Evolutionary conservation across 2,329 filamentous ascomycete genomes (phyloP), one percentile per base, ranked within the genome.

Genomic region (Penicillium sp.): DNA sequence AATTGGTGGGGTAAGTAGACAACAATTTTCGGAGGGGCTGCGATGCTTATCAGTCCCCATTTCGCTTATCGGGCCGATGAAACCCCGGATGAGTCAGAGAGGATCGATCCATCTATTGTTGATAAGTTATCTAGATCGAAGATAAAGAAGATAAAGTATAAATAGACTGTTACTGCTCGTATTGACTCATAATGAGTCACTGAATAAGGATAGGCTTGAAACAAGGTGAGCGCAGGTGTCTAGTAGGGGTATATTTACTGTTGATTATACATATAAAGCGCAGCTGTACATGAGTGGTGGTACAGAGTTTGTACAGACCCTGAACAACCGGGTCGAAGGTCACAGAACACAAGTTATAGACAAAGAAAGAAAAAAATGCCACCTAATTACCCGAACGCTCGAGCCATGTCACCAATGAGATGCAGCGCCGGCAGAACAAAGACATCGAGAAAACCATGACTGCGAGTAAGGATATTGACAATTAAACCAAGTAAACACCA

Each of bases 61-160:
- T 55, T 70, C 68, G 67, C 68, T 67, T 68, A 65, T 70, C 68
- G 64, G 68, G 61, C 68, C 68, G 68, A 70, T 69, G 63, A 64
- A 69, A 62, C 64, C 65, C 64, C 65, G 70, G 69, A 71, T 67
- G 68, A 70, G 59, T 70, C 68, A 70, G 65, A 49, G 24, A n/a
- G 15, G 13, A 12, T 24, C 22, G 19, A 38, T 40, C 24, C 28
- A 53, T 30, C 28, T 19, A 12, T n/a, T 6, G 17, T 49, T 24
- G 12, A 24, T 26, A 12, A 45, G 1, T 17, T 49, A 49, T 49
- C 45, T 28, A 56, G 28, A 44, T 54, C 37, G 30, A 37, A 53
- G 42, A 37, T 5, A 24, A n/a, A 30, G 50, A 15, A 9, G 30
- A 37, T 17, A n/a, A 19, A 47, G 28, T 22, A 22, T 35, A 33